A percentile compares a stretch with the other conserved stretches of the same genome.
Evolutionary conservation across 495 filamentous ascomycete species (phyloP).

Genomic region (Xylaria scruposa): DNA sequence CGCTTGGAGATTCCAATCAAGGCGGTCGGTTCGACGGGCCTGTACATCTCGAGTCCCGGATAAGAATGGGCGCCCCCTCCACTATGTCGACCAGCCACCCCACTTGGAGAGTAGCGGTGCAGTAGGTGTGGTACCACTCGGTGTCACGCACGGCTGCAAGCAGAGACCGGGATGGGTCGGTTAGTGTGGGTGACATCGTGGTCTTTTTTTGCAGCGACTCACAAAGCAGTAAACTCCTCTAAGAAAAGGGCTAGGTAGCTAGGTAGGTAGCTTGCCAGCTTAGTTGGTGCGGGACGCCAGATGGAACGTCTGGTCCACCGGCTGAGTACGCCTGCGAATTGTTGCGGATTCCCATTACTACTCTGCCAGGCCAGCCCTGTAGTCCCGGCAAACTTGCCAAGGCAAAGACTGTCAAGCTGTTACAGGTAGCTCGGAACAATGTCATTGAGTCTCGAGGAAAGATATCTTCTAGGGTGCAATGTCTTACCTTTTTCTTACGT

Average conservation of each 20-base stretch:
- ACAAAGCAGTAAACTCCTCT: slow-evolving; percentile 31
- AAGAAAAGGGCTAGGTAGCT: slow-evolving; percentile 27
- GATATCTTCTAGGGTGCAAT: neutral
- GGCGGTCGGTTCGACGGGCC: slow-evolving; percentile 49
- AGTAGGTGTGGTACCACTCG: slow-evolving; percentile 43
- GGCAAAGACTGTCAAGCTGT: neutral
- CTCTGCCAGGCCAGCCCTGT: slow-evolving; percentile 44
- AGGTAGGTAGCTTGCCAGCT: too few species aligned
- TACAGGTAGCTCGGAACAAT: neutral
- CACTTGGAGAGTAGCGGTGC: slow-evolving; percentile 31
- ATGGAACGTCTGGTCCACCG: slow-evolving; percentile 37
- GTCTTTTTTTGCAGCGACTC: slow-evolving; percentile 36
- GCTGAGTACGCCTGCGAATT: slow-evolving; percentile 21
- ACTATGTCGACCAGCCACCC: slow-evolving; percentile 46
- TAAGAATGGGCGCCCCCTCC: slow-evolving; percentile 39
- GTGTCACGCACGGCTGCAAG: slow-evolving; percentile 42
- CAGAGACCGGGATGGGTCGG: slow-evolving; percentile 33
- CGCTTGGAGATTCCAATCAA: slow-evolving; percentile 55
- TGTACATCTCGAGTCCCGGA: slow-evolving; percentile 36
- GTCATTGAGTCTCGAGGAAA: neutral
- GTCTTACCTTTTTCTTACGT: neutral
- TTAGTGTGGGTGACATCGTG: slow-evolving; percentile 33
- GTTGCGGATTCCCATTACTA: slow-evolving; percentile 39
- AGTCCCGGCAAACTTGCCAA: slow-evolving; percentile 14
- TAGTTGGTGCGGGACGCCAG: slow-evolving; percentile 32